Base-by-base conservation (phyloP, 148 eudicot genomes). In the Persicaria maculosa region DNA sequence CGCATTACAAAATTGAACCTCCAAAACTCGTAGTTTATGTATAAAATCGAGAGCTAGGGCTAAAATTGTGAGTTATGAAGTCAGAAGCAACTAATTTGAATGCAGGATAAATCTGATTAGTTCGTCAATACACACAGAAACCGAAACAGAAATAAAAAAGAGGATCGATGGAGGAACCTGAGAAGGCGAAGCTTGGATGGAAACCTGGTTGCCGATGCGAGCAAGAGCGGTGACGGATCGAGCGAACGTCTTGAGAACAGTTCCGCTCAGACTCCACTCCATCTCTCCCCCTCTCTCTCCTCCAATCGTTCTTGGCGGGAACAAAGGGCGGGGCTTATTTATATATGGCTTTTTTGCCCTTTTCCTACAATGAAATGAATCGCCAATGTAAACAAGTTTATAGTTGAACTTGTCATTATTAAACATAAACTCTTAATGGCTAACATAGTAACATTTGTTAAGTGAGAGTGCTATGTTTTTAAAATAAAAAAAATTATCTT, bases 171-270 rank as follows among this genome's bases (percentile, higher is more conserved):
- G n/a, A 5, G 31, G 43, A 44, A 94, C 98, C 96, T 84, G 97
- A 68, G 97, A 81, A 77, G 93, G 79, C 75, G 97, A 85, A 75
- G 93, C 91, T 86, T 92, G 97, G 76, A 95, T 81, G 72, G 89
- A 83, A 45, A 95, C 91, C 68, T 95, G 97, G 81, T 92, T 91
- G 76, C 97, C 98, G 77, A 95, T 86, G 78, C 96, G 96, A 40
- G 98, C 93, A 22, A 95, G 93, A 75, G 93, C 88, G 62, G 90
- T 86, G 75, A 95, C 86, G 68, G 92, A 85, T 57, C 98, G 85
- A 25, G 86, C 89, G 48, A 92, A 88, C 43, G 93, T 91, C 64
- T 95, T 95, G 45, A 95, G 85, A 4, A 90, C 86, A 75, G 83
- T 90, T 19, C 98, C 97, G 50, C 92, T 95, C 15, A 95, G 74